Evolutionary conservation across 768 basidiomycete genomes (phyloP).

Genomic region (Tubosaeta sp.): DNA sequence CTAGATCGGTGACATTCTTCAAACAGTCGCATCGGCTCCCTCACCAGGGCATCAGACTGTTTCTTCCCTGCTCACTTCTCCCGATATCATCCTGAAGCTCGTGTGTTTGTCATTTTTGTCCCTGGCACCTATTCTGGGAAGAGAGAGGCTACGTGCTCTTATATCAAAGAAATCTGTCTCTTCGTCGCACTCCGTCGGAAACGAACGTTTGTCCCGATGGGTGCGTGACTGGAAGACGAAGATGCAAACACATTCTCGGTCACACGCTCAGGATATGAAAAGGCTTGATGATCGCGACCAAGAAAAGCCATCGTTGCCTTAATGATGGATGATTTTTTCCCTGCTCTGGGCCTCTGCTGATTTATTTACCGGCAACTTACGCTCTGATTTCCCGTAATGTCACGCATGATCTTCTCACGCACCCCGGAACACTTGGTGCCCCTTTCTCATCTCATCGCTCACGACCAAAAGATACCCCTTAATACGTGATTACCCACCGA

Average conservation of each 20-base stretch:
- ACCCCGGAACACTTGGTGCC: conserved; percentile 12
- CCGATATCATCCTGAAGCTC: conserved; percentile 79
- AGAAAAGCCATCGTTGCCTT: conserved; percentile 44
- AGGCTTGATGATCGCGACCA: conserved; percentile 49
- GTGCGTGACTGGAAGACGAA: conserved; percentile 65
- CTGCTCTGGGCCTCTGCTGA: conserved; percentile 13
- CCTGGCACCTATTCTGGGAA: conserved; percentile 80
- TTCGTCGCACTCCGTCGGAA: conserved; percentile 18
- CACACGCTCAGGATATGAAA: conserved; percentile 44
- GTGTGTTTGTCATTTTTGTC: conserved; percentile 79
- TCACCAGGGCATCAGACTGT: conserved; percentile 72
- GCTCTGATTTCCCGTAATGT: conserved; percentile 18
- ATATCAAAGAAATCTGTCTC: conserved; percentile 36
- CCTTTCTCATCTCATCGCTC: conserved; percentile 12
- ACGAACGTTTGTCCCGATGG: conserved; percentile 47
- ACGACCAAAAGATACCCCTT: conserved; percentile 31
- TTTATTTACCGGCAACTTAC: conserved; percentile 19
- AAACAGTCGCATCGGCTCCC: conserved; percentile 72
- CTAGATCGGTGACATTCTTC: conserved; percentile 84
- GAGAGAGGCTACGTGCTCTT: conserved; percentile 58
- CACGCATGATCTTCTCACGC: conserved; percentile 19
- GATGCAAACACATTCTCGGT: conserved; percentile 51
- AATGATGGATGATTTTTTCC: conserved; percentile 14
- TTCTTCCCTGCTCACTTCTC: conserved; percentile 80
- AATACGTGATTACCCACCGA: conserved; percentile 29